Evolutionary conservation across 495 filamentous ascomycete species (phyloP).

Genomic region (Peziza echinospora): DNA sequence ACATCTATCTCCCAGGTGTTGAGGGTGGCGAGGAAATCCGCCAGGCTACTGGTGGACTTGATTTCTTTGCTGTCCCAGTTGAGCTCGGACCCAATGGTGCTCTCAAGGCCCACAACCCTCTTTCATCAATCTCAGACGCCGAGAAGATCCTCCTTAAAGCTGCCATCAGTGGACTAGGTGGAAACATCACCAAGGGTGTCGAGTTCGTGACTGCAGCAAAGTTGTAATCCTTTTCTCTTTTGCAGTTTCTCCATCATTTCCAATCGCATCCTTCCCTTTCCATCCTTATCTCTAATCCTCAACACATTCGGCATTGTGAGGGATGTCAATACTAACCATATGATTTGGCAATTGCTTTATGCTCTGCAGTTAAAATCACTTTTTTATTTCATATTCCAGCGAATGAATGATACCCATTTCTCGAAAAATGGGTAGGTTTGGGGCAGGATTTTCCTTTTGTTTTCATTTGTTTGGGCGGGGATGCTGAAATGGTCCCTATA

Average conservation of each 20-base stretch:
- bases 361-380: no score
- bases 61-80: slow-evolving; percentile 91
- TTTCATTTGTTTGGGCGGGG: no score
- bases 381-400: no score
- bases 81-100: slow-evolving; percentile 71
- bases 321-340: no score
- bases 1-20: slow-evolving; percentile 79
- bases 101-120: slow-evolving; percentile 59
- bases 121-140: slow-evolving; percentile 46
- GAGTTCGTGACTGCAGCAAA: slow-evolving; percentile 36
- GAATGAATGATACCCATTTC: no score
- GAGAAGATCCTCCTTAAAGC: slow-evolving; percentile 74
- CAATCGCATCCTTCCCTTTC: no score
- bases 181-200: slow-evolving; percentile 84
- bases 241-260: slow-evolving; percentile 1
- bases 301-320: no score
- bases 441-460: no score
- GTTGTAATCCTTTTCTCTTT: slow-evolving; percentile 13
- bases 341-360: no score
- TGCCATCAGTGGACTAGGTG: slow-evolving; percentile 52
- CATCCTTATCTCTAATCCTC: no score
- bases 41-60: slow-evolving; percentile 51
- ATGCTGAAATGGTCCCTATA: no score
- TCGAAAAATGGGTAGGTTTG: no score
- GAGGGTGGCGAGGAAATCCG: slow-evolving; percentile 63